A percentile compares a stretch with the other conserved stretches of the same genome.
phyloP scores from a whole-genome alignment of 495 filamentous ascomycete species.

The Daldinia decipiens region DNA sequence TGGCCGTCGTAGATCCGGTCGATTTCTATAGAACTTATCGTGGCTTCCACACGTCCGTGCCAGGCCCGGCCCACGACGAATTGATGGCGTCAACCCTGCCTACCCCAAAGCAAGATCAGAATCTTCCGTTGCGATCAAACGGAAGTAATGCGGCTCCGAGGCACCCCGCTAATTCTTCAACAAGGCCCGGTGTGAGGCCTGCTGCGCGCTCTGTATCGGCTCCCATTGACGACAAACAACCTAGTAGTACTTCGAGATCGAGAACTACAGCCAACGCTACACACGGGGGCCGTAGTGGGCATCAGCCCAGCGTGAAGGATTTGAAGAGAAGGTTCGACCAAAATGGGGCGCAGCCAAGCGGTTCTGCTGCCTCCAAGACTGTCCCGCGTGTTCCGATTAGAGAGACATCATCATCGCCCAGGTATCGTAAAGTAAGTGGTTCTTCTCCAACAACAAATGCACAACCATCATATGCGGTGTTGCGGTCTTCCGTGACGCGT shows the following conservation, averaged over 20 bases:
- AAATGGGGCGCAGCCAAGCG: slow-evolving; percentile 42
- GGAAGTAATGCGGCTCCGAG: slow-evolving; percentile 53
- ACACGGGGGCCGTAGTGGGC: slow-evolving; percentile 40
- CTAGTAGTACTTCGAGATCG: slow-evolving; percentile 44
- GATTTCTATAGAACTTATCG: slow-evolving; percentile 64
- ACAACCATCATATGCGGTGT: slow-evolving; percentile 48
- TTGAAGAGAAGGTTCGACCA: slow-evolving; percentile 65
- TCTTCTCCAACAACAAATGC: slow-evolving; percentile 47
- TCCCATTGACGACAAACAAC: slow-evolving; percentile 56
- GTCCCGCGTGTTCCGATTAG: slow-evolving; percentile 48
- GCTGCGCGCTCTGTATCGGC: slow-evolving; percentile 60
- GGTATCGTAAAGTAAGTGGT: slow-evolving; percentile 44
- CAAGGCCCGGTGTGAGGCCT: slow-evolving; percentile 46
- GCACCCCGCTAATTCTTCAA: slow-evolving; percentile 46
- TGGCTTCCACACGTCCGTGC: slow-evolving; percentile 44
- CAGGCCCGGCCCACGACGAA: slow-evolving; percentile 43
- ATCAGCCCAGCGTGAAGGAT: slow-evolving; percentile 64
- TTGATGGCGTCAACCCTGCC: slow-evolving; percentile 51
- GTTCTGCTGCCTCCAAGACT: slow-evolving; percentile 47
- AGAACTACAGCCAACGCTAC: slow-evolving; percentile 43
- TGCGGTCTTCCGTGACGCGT: slow-evolving; percentile 51
- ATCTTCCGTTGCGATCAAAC: slow-evolving; percentile 45
- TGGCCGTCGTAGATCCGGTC: slow-evolving; percentile 57
- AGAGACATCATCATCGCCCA: slow-evolving; percentile 43
- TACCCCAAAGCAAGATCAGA: slow-evolving; percentile 45